These are phyloP conservation scores for Neurospora sp. DNA, from an alignment of 495 filamentous ascomycete species.

Conservation along the genomic window DNA sequence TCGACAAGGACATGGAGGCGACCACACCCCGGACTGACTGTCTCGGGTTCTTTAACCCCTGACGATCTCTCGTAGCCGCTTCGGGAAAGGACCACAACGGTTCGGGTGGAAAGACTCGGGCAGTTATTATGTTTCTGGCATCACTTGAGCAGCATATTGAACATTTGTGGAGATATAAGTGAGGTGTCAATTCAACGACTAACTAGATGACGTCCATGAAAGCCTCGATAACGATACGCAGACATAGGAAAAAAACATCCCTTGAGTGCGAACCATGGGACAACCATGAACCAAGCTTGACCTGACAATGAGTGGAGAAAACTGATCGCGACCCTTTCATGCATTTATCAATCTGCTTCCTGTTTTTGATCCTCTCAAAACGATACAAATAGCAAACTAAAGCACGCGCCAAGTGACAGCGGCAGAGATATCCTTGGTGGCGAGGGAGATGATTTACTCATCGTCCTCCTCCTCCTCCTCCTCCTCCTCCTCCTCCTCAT, in stretches of 20 bases:
- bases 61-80: not conserved
- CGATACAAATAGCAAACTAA: not conserved
- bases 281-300: not conserved
- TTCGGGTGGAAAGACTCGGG: not conserved
- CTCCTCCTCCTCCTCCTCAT: constrained; percentile 36
- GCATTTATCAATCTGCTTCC: not conserved
- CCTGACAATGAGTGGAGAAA: not conserved
- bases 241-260: not conserved
- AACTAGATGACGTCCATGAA: not conserved
- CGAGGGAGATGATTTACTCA: constrained; percentile 6
- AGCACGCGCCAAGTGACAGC: not conserved
- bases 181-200: not conserved
- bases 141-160: not conserved
- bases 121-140: not conserved
- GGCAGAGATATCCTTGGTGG: not conserved
- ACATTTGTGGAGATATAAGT: not conserved
- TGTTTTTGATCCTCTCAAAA: not conserved
- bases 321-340: not conserved
- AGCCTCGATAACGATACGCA: not conserved
- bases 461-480: not conserved
- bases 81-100: not conserved
- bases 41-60: not conserved
- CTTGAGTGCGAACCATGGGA: not conserved
- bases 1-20: not conserved
- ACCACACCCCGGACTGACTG: not conserved